Percentiles rank a stretch among this genome's conserved stretches.
Conservation (phyloP, 306 rosid species). For the Mucuna pruriens region DNA sequence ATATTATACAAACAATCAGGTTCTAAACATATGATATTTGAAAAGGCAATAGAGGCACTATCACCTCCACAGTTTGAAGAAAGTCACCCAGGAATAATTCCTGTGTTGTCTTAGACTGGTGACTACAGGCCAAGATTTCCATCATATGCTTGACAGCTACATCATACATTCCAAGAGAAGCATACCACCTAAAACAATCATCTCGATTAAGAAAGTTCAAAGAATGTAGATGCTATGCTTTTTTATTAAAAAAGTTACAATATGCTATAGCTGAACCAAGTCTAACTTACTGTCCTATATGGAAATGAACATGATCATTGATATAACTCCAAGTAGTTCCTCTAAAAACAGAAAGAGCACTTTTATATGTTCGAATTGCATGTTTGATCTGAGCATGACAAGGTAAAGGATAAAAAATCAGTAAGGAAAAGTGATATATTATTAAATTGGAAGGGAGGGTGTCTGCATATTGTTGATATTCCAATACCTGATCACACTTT, state of each 20-base stretch:
- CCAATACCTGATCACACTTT: constrained; percentile 85
- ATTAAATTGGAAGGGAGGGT: background rate
- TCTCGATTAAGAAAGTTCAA: constrained; percentile 38
- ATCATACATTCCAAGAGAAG: constrained; percentile 79
- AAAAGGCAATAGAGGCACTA: constrained; percentile 39
- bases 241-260: background rate
- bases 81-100: constrained; percentile 76
- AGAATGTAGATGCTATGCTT: constrained; percentile 16
- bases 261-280: constrained; percentile 30
- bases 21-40: constrained; percentile 23
- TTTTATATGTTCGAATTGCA: constrained; percentile 91
- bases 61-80: constrained; percentile 90
- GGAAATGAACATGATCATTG: constrained; percentile 91
- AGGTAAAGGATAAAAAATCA: constrained; percentile 29
- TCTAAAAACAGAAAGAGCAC: constrained; percentile 78
- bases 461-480: constrained; percentile 28
- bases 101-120: constrained; percentile 92
- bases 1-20: constrained; percentile 30
- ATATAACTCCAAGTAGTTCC: constrained; percentile 91
- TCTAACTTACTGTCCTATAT: constrained; percentile 90
- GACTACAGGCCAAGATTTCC: constrained; percentile 87
- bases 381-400: constrained; percentile 74
- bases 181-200: constrained; percentile 87
- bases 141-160: constrained; percentile 86
- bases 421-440: constrained; percentile 33